Evolutionary conservation across 2,329 filamentous ascomycete genomes (phyloP), one percentile per base, ranked within the genome.

Genomic region (Fusarium globosum): DNA sequence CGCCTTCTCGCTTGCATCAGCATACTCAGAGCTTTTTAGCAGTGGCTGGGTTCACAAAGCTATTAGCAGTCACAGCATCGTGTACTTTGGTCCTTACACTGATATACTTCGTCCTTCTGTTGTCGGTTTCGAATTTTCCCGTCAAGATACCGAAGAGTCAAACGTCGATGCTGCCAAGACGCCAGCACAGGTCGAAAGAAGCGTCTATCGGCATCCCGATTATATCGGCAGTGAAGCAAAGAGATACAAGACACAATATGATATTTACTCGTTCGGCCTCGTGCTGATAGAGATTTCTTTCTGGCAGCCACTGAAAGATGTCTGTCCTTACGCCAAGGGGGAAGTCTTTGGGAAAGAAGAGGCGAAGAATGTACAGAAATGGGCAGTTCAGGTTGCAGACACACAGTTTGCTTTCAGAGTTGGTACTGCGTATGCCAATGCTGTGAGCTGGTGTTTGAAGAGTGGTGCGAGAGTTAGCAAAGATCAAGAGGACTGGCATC

Each of bases 21-120:
- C 57, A 2, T 60, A 60, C 8, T 60, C 57, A 7, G 43, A 60
- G 3, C 16, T 60, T 1, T 60, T 60, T 1, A 52, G 57, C 0
- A 60, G 57, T 39, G 57, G 57, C 0, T 60, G 57, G 57, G 57
- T 60, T 5, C 57, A 60, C 21, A 60, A 60, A 2, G 57, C 57
- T 23, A 52, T 60, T 0, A 60, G 43, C 4, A 60, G 57, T 6
- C 43, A 60, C 1, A 60, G 26, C 0, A 60, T 60, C 12, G 35
- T 60, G 3, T 60, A 60, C 13, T 60, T 60, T 60, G 35, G 43
- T 9, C 33, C 57, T 8, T 1, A 11, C 0, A 23, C 21, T 0
- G 21, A 39, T 23, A 2, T 33, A 1, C 6, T 7, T 2, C 10
- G 9, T 35, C 26, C 35, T 0, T 33, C 10, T 3, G 26, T 60